Base-by-base conservation (phyloP, 192 early-diverging fungal genomes). In the Coemansia sp. region DNA sequence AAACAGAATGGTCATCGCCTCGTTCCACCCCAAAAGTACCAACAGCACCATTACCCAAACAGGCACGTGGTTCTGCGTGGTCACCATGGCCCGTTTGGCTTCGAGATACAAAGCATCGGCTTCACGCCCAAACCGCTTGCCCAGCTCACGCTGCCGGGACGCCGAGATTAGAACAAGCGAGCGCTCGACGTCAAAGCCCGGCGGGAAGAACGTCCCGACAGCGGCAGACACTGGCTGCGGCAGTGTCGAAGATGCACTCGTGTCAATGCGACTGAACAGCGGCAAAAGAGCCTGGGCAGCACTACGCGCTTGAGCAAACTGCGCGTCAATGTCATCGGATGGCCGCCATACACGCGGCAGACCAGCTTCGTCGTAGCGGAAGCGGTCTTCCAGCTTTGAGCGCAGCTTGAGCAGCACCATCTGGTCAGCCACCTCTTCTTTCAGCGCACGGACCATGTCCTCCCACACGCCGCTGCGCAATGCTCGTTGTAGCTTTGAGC, bases 281-380 rank as follows among this genome's bases (percentile, higher is more conserved):
- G 84, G 80, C 14, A 94, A 75, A 56, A 96, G 66, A 24, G 83
- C 59, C 54, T 86, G 81, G 0, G 87, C 86, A 10, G 86, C 85
- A 13, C 88, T 84, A 64, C 90, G 85, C 3, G 96, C 90, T 32
- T 68, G 68, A 37, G 86, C 83, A 81, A 94, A 99, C 59, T 85
- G 84, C 19, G 84, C 79, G 71, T 99, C 96, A 58, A 99, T 96
- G 73, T 96, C 94, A 76, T 99, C 97, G 23, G 87, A 86, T 3
- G 94, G 92, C 57, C 86, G 89, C 97, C 97, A 99, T 29, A 99
- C 90, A 43, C 93, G 85, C 18, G 97, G 97, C 23, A 98, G 70
- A 20, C 96, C 97, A 38, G 86, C 71, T 3, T 91, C 94, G 64
- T 97, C 96, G 70, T 99, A 99, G 53, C 96, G 75, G 84, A 99